These are phyloP conservation scores for Capsella bursapastoris DNA, from an alignment of 345 rosid genomes.

Conservation along the genomic window DNA sequence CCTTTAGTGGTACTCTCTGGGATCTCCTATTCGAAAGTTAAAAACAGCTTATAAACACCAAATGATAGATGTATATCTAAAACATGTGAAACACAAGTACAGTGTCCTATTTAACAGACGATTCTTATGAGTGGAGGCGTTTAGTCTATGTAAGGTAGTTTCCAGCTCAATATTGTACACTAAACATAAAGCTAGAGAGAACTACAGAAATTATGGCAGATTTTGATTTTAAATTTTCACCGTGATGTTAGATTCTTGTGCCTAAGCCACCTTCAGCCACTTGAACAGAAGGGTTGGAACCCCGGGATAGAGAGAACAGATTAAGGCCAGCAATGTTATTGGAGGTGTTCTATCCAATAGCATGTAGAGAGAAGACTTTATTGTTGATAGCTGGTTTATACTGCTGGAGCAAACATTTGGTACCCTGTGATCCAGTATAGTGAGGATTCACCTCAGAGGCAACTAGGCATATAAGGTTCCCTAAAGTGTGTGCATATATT, in stretches of 20 bases:
- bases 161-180: neutral
- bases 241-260: conserved; percentile 53
- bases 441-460: conserved; percentile 50
- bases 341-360: conserved; percentile 50
- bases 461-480: conserved; percentile 40
- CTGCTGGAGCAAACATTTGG: conserved; percentile 62
- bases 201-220: conserved; percentile 4
- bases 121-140: conserved; percentile 1
- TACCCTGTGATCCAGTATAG: conserved; percentile 68
- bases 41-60: conserved; percentile 31
- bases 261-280: conserved; percentile 56
- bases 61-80: neutral
- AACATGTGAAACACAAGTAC: conserved; percentile 18
- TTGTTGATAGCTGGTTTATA: conserved; percentile 54
- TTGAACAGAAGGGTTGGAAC: conserved; percentile 45
- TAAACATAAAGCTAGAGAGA: no score
- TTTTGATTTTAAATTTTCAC: conserved; percentile 49
- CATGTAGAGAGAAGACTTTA: conserved; percentile 57
- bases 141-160: conserved; percentile 14
- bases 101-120: neutral
- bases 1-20: conserved; percentile 51
- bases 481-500: conserved; percentile 7
- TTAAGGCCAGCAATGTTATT: conserved; percentile 50
- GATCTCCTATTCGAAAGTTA: conserved; percentile 54
- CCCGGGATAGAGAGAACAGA: conserved; percentile 48